Conservation (phyloP, 2,329 filamentous ascomycete species). For the Monosporascus cannonballus region DNA sequence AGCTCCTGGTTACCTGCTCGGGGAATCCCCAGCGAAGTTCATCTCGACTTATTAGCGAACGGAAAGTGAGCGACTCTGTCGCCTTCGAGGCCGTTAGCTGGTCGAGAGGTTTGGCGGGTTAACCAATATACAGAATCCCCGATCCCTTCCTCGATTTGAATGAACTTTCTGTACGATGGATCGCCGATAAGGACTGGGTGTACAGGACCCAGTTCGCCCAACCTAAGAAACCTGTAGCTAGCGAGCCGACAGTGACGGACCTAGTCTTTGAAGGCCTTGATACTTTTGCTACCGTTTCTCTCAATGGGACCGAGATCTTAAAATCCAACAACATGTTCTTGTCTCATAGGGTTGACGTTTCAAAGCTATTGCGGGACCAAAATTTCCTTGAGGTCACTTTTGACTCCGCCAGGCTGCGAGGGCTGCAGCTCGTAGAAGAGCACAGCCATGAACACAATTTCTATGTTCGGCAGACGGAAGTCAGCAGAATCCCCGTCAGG, state of each 20-base stretch:
- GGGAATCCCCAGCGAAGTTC: conserved; percentile 30
- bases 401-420: conserved; percentile 46
- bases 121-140: conserved; percentile 29
- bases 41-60: conserved; percentile 31
- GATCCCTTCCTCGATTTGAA: conserved; percentile 58
- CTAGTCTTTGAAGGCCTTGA: conserved; percentile 60
- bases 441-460: conserved; percentile 49
- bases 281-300: conserved; percentile 52
- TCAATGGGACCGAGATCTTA: conserved; percentile 49
- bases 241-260: conserved; percentile 27
- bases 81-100: too few species aligned
- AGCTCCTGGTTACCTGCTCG: conserved; percentile 28
- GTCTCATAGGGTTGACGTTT: conserved; percentile 49
- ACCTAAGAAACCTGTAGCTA: conserved; percentile 6
- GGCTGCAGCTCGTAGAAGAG: conserved; percentile 44
- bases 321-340: conserved; percentile 59
- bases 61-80: conserved; percentile 21
- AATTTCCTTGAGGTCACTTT: conserved; percentile 53
- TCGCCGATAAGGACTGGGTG: conserved; percentile 56
- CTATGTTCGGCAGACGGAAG: conserved; percentile 43
- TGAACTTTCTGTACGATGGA: conserved; percentile 53
- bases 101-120: too few species aligned
- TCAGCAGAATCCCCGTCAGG: conserved; percentile 42
- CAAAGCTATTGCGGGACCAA: conserved; percentile 28
- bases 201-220: conserved; percentile 39